Evolutionary conservation across 345 rosid genomes (phyloP).

Genomic region (Rhizophora mangle): DNA sequence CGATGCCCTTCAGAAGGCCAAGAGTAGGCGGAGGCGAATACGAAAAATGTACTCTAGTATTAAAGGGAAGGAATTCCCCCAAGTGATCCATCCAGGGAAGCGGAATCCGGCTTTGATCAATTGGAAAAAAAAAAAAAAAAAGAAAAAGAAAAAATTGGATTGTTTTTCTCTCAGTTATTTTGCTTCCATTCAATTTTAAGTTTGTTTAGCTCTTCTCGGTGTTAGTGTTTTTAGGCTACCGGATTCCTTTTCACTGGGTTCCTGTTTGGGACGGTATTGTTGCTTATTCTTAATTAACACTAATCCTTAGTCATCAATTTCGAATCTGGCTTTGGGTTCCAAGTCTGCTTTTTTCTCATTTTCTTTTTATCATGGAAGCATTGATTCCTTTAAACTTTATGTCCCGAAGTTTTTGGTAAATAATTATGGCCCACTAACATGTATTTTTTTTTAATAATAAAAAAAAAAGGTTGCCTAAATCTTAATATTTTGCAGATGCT

Average conservation of each 20-base stretch:
- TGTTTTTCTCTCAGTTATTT: constrained; percentile 26
- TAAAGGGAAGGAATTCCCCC: neutral
- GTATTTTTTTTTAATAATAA: too few relatives aligned
- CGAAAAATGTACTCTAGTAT: constrained; percentile 13
- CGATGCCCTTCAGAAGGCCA: constrained; percentile 91
- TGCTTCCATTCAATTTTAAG: constrained; percentile 25
- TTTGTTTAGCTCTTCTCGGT: constrained; percentile 40
- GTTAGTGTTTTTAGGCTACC: constrained; percentile 30
- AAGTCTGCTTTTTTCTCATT: neutral
- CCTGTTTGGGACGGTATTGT: constrained; percentile 36
- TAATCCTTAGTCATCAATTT: neutral
- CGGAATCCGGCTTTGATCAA: constrained; percentile 67
- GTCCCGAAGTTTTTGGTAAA: neutral
- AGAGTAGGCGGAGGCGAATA: constrained; percentile 53
- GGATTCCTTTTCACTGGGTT: constrained; percentile 88
- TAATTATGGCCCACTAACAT: too few relatives aligned
- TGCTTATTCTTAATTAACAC: constrained; percentile 6
- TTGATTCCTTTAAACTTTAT: neutral
- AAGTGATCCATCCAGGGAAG: constrained; percentile 53
- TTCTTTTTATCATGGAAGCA: constrained; percentile 4
- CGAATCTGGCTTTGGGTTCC: too few relatives aligned
- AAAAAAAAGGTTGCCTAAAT: too few relatives aligned
- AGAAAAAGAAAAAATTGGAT: constrained; percentile 23
- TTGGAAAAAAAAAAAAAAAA: constrained; percentile 30
- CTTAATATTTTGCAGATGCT: too few relatives aligned